Base-by-base conservation (phyloP, 805 yeast species). In the Candida maris region DNA sequence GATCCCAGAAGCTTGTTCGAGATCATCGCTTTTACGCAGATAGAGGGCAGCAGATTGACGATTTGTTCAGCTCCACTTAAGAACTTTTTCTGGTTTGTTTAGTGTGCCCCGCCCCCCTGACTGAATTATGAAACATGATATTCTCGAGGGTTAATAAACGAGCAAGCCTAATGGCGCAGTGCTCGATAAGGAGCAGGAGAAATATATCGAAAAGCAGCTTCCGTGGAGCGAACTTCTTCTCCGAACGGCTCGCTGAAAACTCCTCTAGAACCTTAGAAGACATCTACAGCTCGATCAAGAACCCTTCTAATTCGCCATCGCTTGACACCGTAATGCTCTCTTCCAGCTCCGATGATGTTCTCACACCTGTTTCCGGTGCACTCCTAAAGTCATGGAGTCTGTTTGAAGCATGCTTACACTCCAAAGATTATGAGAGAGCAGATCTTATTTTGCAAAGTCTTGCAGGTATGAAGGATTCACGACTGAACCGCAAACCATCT, bases 321-420 rank as follows among this genome's bases (percentile, higher is more conserved):
- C 18, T 35, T 10, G 42, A 39, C 12, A 35, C 30, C 19, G 32
- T 41, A 12, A 36, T 39, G 8, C 31, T 41, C 7, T 49, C 60
- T n/a, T 42, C 57, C 4, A 32, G 51, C 4, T 33, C 42, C n/a
- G 63, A 58, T 39, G 47, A 49, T 9, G 50, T 56, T 28, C 37
- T 55, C 24, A 55, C 61, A 4, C 51, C 58, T 10, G 45, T 51
- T 13, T 52, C 53, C 7, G 40, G 51, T 2, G 44, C 47, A 6
- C 41, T 48, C 13, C 31, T 50, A 20, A 59, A 57, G 37, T 44
- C 55, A 5, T 87, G 89, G 79, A 75, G 89, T 3, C 61, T 87
- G 23, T 67, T 86, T 27, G 95, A 87, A 49, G 91, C 93, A 0
- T 81, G 89, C 46, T 53, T 87, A 21, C 75, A 77, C 29, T 73